Evolutionary conservation across 305 asterid genomes (phyloP).

Genomic region (Lippia alba): DNA sequence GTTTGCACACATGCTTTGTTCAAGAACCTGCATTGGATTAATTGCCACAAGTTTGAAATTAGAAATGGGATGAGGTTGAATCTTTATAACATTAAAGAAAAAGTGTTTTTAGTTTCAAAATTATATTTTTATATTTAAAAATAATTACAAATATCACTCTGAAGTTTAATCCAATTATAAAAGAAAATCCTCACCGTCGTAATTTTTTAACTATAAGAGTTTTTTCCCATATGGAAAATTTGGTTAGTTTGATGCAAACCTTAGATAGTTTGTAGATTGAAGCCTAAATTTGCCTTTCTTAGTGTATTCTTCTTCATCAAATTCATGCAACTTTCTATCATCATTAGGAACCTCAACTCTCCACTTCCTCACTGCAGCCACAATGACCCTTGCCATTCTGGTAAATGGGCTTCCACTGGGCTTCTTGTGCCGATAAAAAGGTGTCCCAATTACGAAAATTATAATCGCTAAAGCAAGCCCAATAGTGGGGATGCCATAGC

Average conservation of each 20-base stretch:
- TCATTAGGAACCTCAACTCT: slow-evolving; percentile 48
- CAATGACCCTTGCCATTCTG: slow-evolving; percentile 55
- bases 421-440: slow-evolving; percentile 58
- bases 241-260: slow-evolving; percentile 46
- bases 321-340: slow-evolving; percentile 55
- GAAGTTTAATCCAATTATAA: no score
- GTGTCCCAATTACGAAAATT: slow-evolving; percentile 59
- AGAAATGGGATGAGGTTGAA: no score
- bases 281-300: slow-evolving; percentile 49
- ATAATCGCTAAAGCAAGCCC: slow-evolving; percentile 55
- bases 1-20: slow-evolving; percentile 62
- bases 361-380: slow-evolving; percentile 63
- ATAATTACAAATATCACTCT: no score
- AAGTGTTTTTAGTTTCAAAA: no score
- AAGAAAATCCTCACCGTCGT: no score
- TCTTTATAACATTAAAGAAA: no score
- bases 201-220: no score
- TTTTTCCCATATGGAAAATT: no score
- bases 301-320: slow-evolving; percentile 41
- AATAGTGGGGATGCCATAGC: slow-evolving; percentile 68
- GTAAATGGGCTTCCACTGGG: slow-evolving; percentile 69
- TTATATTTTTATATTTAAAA: no score
- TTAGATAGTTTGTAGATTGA: slow-evolving; percentile 53
- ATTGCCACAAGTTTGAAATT: no score
- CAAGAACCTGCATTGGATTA: slow-evolving; percentile 39